Conservation (phyloP, 371 early-diverging fungal genomes). For the Syncephalastrum racemosum region DNA sequence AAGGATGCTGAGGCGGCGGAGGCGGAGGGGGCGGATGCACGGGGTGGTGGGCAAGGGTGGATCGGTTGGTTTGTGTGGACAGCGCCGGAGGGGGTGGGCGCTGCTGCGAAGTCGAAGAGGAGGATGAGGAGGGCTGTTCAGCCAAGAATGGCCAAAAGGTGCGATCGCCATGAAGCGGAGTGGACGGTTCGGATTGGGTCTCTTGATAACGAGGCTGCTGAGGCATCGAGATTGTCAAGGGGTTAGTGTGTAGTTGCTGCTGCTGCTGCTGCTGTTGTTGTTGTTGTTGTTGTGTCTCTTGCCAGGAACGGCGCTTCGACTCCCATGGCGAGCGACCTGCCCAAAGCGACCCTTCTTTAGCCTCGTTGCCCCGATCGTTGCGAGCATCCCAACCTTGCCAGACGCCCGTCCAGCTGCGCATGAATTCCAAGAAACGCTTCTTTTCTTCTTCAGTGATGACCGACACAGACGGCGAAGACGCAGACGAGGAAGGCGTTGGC, state of each 20-base stretch:
- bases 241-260: not conserved
- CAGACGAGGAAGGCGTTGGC: not conserved
- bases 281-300: constrained; percentile 3
- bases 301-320: constrained; percentile 8
- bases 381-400: constrained; percentile 31
- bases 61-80: not conserved
- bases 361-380: constrained; percentile 1
- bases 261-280: not conserved
- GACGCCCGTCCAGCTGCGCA: constrained; percentile 48
- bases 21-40: not conserved
- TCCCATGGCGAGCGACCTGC: constrained; percentile 36
- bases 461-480: constrained; percentile 10
- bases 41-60: not conserved
- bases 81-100: not conserved
- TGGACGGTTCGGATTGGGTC: constrained; percentile 11
- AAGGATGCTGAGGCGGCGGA: not conserved
- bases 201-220: not conserved
- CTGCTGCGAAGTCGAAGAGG: not conserved
- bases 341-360: constrained; percentile 30
- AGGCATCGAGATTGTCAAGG: constrained; percentile 7
- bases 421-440: constrained; percentile 40
- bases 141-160: not conserved
- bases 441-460: constrained; percentile 45
- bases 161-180: constrained; percentile 6
- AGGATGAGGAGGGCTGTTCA: not conserved